Base-by-base conservation (phyloP, 108 stramenopile species). In the Aurantiochytrium sp. region DNA sequence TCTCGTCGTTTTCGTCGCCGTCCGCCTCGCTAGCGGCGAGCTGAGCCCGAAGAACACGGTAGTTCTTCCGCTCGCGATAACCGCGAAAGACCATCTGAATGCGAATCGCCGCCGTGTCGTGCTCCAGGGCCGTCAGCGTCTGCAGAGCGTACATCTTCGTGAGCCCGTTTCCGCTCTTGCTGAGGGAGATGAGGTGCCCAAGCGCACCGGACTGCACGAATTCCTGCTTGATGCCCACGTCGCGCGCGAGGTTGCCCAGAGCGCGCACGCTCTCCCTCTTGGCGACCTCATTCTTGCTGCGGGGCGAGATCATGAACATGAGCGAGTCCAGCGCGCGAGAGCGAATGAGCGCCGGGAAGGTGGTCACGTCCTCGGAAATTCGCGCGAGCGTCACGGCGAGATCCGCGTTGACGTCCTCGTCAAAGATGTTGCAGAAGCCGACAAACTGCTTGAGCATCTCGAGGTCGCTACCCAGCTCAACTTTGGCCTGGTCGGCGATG, bases 31-130 rank as follows among this genome's bases (percentile, higher is more conserved):
- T n/a, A n/a, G n/a, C n/a, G n/a, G n/a, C n/a, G n/a, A n/a, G n/a
- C n/a, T n/a, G n/a, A n/a, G n/a, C n/a, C n/a, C 59, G 59, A 65
- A 65, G 8, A 8, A 24, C 34, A 12, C 24, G 15, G 34, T 17
- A 65, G 10, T 34, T 30, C 2, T 42, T 81, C 24, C 73, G 73
- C 39, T 6, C 39, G 10, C 8, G 19, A 30, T 81, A 81, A 3
- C 73, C 73, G 21, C 73, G 73, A 48, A 81, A 81, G 73, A 81
- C 73, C 73, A 81, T 81, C 45, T 81, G 73, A 27, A 81, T 81
- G 17, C 73, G 39, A 81, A 81, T 81, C 8, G 73, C 73, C 6
- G 73, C 73, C 27, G 73, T 81, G 2, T 81, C 73, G 30, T 81
- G 73, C 73, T 81, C 42, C n/a, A 81, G 24, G 39, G 39, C 45